Evolutionary conservation across 352 stramenopile genomes (phyloP).

Genomic region (Phytophthora sp.): DNA sequence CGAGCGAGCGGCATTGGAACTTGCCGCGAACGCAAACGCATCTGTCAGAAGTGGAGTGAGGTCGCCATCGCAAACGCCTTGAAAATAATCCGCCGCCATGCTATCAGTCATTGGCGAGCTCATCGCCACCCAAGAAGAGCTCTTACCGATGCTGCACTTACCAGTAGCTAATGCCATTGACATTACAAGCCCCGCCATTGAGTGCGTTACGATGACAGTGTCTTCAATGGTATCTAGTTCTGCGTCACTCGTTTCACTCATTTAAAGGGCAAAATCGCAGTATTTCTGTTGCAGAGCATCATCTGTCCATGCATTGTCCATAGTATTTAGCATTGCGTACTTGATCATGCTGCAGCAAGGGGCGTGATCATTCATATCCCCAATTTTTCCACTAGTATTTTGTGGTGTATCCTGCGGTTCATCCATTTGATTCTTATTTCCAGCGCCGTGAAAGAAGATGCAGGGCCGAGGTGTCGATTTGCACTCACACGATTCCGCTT

Average conservation of each 20-base stretch:
- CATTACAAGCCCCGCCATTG: conserved; percentile 44
- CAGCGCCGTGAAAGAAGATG: conserved; percentile 32
- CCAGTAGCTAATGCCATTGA: not conserved
- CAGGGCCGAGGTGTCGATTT: conserved; percentile 27
- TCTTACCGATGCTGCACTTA: not conserved
- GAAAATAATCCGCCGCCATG: not conserved
- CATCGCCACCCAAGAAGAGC: not conserved
- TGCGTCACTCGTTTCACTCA: conserved; percentile 27
- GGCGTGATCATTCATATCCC: conserved; percentile 27
- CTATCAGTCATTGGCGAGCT: not conserved
- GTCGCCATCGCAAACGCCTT: not conserved
- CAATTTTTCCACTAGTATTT: conserved; percentile 6
- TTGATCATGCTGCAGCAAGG: conserved; percentile 42
- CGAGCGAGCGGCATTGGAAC: conserved; percentile 15
- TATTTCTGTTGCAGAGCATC: conserved; percentile 40
- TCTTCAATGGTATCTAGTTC: conserved; percentile 17
- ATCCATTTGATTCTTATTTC: conserved; percentile 9
- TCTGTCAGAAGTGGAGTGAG: not conserved
- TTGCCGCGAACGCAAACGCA: not conserved
- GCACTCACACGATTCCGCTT: conserved; percentile 3
- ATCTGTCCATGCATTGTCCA: conserved; percentile 48
- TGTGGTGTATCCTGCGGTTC: conserved; percentile 18
- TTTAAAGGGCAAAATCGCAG: conserved; percentile 35
- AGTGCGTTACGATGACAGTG: conserved; percentile 51
- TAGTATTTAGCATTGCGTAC: conserved; percentile 53